Base-by-base conservation (phyloP, 2,329 filamentous ascomycete species). In the Thyridium curvatum region DNA sequence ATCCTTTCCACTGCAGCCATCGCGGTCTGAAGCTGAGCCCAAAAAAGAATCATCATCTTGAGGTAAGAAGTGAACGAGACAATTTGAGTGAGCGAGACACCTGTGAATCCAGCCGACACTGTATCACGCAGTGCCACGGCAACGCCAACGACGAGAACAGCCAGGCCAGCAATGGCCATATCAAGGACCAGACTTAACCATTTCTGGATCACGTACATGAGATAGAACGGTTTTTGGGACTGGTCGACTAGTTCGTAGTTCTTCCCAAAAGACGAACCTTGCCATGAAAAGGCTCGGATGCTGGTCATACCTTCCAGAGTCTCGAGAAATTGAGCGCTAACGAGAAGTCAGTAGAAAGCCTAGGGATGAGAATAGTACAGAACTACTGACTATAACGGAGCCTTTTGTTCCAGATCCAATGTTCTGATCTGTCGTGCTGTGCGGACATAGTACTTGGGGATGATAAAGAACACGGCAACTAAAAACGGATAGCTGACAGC, bases 201-300 rank as follows among this genome's bases (percentile, higher is more conserved):
- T 29, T 72, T 64, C 49, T 82, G 78, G 4, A 78, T 65, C 30
- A 69, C 68, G 40, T 65, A 71, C 6, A 80, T 60, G 0, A 79
- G 61, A 46, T 82, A 82, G 36, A 71, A 74, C 0, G 77, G 75
- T 16, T 61, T 56, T 46, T 81, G 77, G 0, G 75, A 76, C 6
- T 55, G 55, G 42, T 80, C 71, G 2, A 81, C 56, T 0, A 74
- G 60, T 4, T 48, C 44, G 13, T 68, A 53, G 40, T 74, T 76
- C 43, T 63, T 63, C 18, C 64, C 47, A 13, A 66, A 56, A 39
- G 67, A 61, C 6, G 55, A 50, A 2, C 55, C 48, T 30, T 69
- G 58, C 75, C 74, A 79, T 3, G 67, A 66, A 43, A 77, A 79
- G 2, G 76, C 71, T 9, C 75, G 66, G 9, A 77, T 59, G 0